Conservation (phyloP, 805 yeast genomes). For the Starmerella asiatica region DNA sequence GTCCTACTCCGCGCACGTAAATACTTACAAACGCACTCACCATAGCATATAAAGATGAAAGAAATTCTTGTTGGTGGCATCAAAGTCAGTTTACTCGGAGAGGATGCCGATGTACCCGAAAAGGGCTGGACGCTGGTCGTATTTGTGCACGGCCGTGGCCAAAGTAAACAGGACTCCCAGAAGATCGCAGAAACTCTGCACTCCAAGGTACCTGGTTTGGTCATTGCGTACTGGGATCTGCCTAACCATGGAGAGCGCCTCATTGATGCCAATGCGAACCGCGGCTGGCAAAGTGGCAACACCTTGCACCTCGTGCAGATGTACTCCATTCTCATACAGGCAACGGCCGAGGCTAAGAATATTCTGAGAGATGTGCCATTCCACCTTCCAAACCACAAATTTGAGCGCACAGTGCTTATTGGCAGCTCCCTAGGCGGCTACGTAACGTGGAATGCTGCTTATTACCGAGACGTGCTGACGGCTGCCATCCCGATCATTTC, state of each 20-base stretch:
- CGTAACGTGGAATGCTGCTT: conserved; percentile 34
- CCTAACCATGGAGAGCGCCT: conserved; percentile 44
- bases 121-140: conserved; percentile 30
- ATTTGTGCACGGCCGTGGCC: conserved; percentile 37
- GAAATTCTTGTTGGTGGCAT: conserved; percentile 34
- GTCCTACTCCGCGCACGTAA: too few species aligned
- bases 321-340: conserved; percentile 37
- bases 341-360: conserved; percentile 33
- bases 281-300: conserved; percentile 38
- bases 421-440: conserved; percentile 51
- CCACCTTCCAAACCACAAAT: conserved; percentile 23
- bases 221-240: conserved; percentile 40
- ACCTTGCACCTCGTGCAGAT: conserved; percentile 39
- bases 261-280: conserved; percentile 29
- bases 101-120: conserved; percentile 19
- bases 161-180: conserved; percentile 30
- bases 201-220: conserved; percentile 16
- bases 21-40: too few species aligned
- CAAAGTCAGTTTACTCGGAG: conserved; percentile 33
- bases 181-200: conserved; percentile 26
- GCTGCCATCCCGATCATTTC: conserved; percentile 40
- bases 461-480: conserved; percentile 27
- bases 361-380: conserved; percentile 35
- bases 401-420: conserved; percentile 27
- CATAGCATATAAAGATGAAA: conserved; percentile 4